Conservation (phyloP, 768 basidiomycete species). For the Lepiota brunneoincarnata region DNA sequence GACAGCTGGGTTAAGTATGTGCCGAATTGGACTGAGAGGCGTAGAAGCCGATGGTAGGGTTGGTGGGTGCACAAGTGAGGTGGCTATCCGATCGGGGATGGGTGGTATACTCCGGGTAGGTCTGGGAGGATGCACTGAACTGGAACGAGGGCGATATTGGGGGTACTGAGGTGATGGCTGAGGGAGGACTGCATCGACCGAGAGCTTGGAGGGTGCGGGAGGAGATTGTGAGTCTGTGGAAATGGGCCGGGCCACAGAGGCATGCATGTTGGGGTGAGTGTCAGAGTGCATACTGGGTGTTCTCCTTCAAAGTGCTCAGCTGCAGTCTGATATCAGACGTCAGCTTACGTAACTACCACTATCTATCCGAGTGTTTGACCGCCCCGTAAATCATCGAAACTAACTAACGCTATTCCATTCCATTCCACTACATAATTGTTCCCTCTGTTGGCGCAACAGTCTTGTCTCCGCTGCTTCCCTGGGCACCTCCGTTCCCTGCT, state of each 20-base stretch:
- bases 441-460: not conserved
- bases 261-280: not conserved
- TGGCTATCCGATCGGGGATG: not conserved
- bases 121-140: not conserved
- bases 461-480: not conserved
- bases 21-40: not conserved
- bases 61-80: too few relatives aligned
- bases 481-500: not conserved
- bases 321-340: conserved; percentile 2
- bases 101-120: conserved; percentile 12
- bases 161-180: conserved; percentile 7
- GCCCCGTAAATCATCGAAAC: too few relatives aligned
- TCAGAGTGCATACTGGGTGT: not conserved
- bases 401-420: not conserved
- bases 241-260: not conserved
- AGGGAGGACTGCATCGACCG: not conserved
- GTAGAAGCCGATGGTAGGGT: not conserved
- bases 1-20: not conserved
- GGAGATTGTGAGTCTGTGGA: not conserved
- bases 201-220: not conserved
- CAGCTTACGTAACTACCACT: conserved; percentile 9
- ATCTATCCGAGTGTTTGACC: too few relatives aligned
- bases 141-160: not conserved
- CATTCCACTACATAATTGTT: not conserved
- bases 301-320: not conserved